phyloP scores from a whole-genome alignment of 352 stramenopile species.

The Pythium phragmitis region DNA sequence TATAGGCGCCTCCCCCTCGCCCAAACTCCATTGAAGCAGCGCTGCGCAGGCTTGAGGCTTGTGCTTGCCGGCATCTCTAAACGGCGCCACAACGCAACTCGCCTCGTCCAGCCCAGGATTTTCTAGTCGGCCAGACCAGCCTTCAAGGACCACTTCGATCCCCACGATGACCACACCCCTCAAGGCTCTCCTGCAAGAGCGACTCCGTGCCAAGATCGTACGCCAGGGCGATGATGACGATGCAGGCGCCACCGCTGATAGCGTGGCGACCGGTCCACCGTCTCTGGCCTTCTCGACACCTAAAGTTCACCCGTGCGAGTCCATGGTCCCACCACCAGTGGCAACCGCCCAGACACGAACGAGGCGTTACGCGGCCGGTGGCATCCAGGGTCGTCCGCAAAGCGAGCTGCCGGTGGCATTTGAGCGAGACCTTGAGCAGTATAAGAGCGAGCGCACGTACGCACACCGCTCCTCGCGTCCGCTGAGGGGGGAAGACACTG shows the following conservation, averaged over 20 bases:
- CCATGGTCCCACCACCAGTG: conserved; percentile 1
- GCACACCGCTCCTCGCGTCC: neutral
- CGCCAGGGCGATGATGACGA: conserved; percentile 33
- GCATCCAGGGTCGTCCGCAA: neutral
- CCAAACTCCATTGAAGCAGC: no score
- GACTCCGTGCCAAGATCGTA: conserved; percentile 65
- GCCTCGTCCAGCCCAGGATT: conserved; percentile 2
- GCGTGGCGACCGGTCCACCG: neutral
- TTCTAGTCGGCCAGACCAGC: neutral
- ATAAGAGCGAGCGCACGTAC: neutral
- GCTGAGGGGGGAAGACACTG: neutral
- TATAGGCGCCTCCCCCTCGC: neutral
- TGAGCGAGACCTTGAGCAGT: neutral
- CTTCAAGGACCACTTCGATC: neutral
- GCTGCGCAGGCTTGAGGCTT: neutral
- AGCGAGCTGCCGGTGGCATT: conserved; percentile 1
- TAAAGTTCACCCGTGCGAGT: conserved; percentile 18
- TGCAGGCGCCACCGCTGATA: neutral
- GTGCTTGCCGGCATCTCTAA: neutral
- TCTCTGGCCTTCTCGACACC: conserved; percentile 1
- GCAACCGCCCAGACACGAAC: neutral
- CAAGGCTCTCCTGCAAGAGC: conserved; percentile 74
- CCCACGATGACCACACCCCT: conserved; percentile 54
- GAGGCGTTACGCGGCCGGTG: neutral
- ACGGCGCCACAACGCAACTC: neutral